Evolutionary conservation across 345 rosid genomes (phyloP).

Genomic region (Geranium rotundifolium): DNA sequence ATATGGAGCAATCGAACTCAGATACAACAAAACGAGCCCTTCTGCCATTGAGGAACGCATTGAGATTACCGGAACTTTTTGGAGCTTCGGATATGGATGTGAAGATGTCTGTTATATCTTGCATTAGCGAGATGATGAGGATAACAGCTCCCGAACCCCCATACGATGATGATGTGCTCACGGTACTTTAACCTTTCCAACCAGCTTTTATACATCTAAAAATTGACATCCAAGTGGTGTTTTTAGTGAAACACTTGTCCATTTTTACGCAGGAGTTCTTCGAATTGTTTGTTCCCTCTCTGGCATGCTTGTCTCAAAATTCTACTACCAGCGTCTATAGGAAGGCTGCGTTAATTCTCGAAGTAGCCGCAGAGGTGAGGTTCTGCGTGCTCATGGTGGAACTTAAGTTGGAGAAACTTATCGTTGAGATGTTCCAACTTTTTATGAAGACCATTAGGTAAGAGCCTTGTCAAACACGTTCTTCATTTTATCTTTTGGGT

Average conservation of each 20-base stretch:
- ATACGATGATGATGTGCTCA: constrained; percentile 82
- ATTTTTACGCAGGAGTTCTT: constrained; percentile 58
- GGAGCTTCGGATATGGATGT: constrained; percentile 62
- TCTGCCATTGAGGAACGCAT: constrained; percentile 53
- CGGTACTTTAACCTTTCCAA: constrained; percentile 24
- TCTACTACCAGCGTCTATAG: constrained; percentile 53
- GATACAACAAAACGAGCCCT: constrained; percentile 62
- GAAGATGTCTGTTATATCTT: constrained; percentile 80
- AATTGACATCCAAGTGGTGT: neutral
- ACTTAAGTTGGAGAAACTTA: constrained; percentile 81
- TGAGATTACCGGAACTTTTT: constrained; percentile 50
- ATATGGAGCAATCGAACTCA: constrained; percentile 69
- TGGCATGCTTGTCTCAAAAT: constrained; percentile 51
- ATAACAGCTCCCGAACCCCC: constrained; percentile 99
- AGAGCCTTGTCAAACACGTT: neutral
- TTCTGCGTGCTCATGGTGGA: constrained; percentile 98
- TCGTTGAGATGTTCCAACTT: constrained; percentile 81
- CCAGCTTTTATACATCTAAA: neutral
- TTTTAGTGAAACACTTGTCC: neutral
- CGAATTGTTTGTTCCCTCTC: constrained; percentile 77
- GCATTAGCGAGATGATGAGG: constrained; percentile 95
- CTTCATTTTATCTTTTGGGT: neutral
- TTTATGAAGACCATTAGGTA: constrained; percentile 82
- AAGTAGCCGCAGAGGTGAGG: constrained; percentile 93
- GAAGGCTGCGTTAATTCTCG: constrained; percentile 77